A percentile compares a stretch with the other conserved stretches of the same genome.
These are phyloP conservation scores for Crepidotus variabilis DNA, from an alignment of 768 basidiomycete species.

Conservation along the genomic window DNA sequence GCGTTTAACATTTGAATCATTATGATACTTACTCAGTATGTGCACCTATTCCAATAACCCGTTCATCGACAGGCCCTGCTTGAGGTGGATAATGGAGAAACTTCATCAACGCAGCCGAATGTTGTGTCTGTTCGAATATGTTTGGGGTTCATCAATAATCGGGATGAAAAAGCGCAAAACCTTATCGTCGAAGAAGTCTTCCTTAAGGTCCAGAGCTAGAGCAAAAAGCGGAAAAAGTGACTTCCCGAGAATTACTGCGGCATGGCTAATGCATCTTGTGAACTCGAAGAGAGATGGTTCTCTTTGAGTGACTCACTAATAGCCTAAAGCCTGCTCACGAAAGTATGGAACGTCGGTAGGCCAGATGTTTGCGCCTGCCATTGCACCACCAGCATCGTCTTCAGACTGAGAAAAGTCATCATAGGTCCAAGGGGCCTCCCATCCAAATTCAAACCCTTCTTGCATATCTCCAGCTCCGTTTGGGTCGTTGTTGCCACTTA, in stretches of 20 bases:
- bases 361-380: constrained; percentile 80
- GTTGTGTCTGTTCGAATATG: constrained; percentile 46
- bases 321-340: constrained; percentile 51
- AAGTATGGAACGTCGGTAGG: constrained; percentile 61
- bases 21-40: constrained; percentile 60
- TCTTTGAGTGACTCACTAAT: constrained; percentile 53
- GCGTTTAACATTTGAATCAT: background rate
- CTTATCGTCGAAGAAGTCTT: constrained; percentile 81
- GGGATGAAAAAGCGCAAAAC: constrained; percentile 28
- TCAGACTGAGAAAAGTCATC: constrained; percentile 10
- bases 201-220: constrained; percentile 69
- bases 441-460: constrained; percentile 87
- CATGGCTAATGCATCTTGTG: constrained; percentile 26
- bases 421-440: constrained; percentile 43
- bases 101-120: constrained; percentile 83
- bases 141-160: background rate
- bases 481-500: constrained; percentile 74
- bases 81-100: constrained; percentile 78
- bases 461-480: constrained; percentile 82
- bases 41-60: constrained; percentile 80
- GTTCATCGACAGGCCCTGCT: constrained; percentile 51
- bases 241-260: constrained; percentile 44
- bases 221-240: constrained; percentile 83
- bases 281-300: background rate
- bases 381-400: constrained; percentile 43